phyloP scores from a whole-genome alignment of 225 moss, liverwort and hornwort genomes.

The Climacium dendroides region DNA sequence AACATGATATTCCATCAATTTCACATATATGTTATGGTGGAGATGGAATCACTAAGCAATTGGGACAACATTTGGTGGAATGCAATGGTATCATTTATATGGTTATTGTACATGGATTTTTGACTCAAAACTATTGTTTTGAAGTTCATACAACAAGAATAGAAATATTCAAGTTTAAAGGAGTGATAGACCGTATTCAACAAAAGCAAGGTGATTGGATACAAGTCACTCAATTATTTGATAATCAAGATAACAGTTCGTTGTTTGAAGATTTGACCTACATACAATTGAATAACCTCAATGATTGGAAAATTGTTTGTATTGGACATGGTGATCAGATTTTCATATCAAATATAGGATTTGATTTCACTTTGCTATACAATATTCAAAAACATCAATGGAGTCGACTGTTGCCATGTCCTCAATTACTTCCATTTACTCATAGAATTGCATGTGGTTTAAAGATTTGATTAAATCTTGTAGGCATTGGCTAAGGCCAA shows the following conservation, averaged over 20 bases:
- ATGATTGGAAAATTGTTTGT: not conserved
- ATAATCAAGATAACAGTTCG: not conserved
- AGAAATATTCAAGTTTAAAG: not conserved
- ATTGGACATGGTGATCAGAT: not conserved
- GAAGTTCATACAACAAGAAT: not conserved
- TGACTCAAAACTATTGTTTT: not conserved
- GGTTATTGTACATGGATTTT: not conserved
- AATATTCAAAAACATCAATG: not conserved
- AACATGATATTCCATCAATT: not conserved
- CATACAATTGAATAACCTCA: not conserved
- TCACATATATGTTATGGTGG: not conserved
- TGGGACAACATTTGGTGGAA: not conserved
- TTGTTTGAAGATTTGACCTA: not conserved
- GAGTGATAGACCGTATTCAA: not conserved
- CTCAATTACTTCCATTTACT: not conserved
- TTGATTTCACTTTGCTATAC: not conserved
- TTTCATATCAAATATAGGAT: not conserved
- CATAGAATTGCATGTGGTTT: not conserved
- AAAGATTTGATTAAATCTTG: not conserved
- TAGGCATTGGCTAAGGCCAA: too few relatives aligned
- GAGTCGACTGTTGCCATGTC: not conserved
- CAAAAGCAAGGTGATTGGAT: not conserved
- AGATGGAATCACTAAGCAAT: not conserved
- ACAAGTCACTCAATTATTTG: not conserved
- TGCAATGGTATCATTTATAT: not conserved